Evolutionary conservation across 163 green algal species (phyloP).

Genomic region (Coccomyxa subellipsoidea): DNA sequence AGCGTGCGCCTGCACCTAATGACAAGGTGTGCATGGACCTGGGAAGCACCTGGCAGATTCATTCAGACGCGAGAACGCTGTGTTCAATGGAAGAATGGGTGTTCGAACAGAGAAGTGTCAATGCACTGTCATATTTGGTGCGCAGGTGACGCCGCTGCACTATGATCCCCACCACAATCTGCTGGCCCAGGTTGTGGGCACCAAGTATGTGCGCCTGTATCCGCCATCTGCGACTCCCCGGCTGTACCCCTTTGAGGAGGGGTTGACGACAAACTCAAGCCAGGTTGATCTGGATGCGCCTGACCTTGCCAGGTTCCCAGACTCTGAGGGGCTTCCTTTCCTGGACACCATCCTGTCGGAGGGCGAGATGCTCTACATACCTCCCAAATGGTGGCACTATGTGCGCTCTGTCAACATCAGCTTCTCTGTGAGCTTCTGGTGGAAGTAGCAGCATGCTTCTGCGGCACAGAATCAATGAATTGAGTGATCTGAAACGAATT

Average conservation of each 20-base stretch:
- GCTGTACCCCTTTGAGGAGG: conserved; percentile 62
- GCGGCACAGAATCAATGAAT: too few relatives aligned
- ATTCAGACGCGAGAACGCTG: too few relatives aligned
- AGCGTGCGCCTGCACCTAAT: too few relatives aligned
- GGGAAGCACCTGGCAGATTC: too few relatives aligned
- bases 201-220: conserved; percentile 95
- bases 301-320: conserved; percentile 15
- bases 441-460: conserved; percentile 20
- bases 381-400: conserved; percentile 90
- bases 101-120: neutral
- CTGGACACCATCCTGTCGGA: conserved; percentile 70
- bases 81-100: too few relatives aligned
- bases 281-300: conserved; percentile 40
- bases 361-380: conserved; percentile 92
- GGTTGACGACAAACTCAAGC: conserved; percentile 80
- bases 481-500: too few relatives aligned
- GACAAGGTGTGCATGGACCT: too few relatives aligned
- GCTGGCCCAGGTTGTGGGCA: conserved; percentile 83
- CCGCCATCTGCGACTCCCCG: conserved; percentile 31
- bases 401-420: conserved; percentile 66
- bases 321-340: conserved; percentile 34
- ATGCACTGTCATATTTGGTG: neutral
- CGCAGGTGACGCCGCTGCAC: conserved; percentile 83
- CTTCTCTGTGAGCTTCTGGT: conserved; percentile 94
- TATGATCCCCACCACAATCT: conserved; percentile 89